These are phyloP conservation scores for Talaromyces trachyspermus DNA, from an alignment of 495 filamentous ascomycete species.

Conservation along the genomic window DNA sequence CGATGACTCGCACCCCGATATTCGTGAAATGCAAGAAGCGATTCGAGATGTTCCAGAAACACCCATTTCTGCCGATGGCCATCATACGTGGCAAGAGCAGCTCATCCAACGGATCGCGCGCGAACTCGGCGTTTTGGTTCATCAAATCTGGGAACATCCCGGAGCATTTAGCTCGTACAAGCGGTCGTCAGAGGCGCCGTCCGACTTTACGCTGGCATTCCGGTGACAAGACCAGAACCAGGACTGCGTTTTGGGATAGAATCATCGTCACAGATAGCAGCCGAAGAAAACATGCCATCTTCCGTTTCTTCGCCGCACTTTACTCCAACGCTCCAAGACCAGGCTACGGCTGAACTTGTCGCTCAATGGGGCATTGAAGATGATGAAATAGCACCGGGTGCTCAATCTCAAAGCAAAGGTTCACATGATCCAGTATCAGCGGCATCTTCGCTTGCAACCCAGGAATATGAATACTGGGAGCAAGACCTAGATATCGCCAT, in stretches of 20 bases:
- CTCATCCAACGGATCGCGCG: conserved; percentile 77
- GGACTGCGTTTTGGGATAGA: no score
- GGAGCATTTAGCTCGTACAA: conserved; percentile 76
- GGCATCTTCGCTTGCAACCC: conserved; percentile 27
- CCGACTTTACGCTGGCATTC: conserved; percentile 9
- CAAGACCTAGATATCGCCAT: conserved; percentile 75
- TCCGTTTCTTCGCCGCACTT: conserved; percentile 36
- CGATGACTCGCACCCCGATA: conserved; percentile 10
- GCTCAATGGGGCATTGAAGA: conserved; percentile 66
- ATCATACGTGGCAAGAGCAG: conserved; percentile 60
- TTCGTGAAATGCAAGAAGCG: conserved; percentile 17
- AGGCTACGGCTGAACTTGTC: conserved; percentile 38
- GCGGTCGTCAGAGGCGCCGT: conserved; percentile 19
- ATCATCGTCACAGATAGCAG: conserved; percentile 14
- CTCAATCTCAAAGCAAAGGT: conserved; percentile 10
- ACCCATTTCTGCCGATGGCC: conserved; percentile 11
- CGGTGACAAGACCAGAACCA: neutral
- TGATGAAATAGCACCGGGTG: conserved; percentile 27
- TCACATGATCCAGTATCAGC: conserved; percentile 22
- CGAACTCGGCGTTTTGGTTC: conserved; percentile 76
- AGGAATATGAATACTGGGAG: conserved; percentile 76
- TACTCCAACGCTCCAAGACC: conserved; percentile 36
- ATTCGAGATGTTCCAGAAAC: conserved; percentile 13
- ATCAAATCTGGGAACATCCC: conserved; percentile 72
- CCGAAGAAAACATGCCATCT: conserved; percentile 11